Evolutionary conservation across 352 stramenopile species (phyloP).

Genomic region (Globisporangium abappressorium): DNA sequence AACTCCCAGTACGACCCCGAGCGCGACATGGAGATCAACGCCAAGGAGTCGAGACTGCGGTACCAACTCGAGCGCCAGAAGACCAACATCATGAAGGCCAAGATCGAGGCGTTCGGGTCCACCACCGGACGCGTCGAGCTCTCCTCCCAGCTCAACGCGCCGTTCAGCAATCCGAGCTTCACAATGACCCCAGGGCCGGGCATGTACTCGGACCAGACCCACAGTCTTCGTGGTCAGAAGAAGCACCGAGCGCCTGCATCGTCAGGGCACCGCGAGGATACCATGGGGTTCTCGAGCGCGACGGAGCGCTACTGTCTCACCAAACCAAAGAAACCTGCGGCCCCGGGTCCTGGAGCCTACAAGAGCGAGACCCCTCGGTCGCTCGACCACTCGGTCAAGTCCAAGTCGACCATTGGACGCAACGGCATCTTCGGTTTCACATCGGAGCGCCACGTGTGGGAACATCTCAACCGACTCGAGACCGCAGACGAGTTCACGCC

Average conservation of each 20-base stretch:
- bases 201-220: slow-evolving; percentile 34
- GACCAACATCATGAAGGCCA: slow-evolving; percentile 21
- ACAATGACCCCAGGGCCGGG: slow-evolving; percentile 56
- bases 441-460: slow-evolving; percentile 71
- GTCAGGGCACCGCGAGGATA: slow-evolving; percentile 30
- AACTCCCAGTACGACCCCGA: slow-evolving; percentile 49
- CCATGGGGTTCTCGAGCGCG: slow-evolving; percentile 64
- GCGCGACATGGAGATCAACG: slow-evolving; percentile 55
- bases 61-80: slow-evolving; percentile 29
- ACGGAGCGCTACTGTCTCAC: slow-evolving; percentile 61
- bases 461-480: slow-evolving; percentile 46
- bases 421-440: slow-evolving; percentile 76
- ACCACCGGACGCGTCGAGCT: slow-evolving; percentile 54
- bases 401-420: slow-evolving; percentile 50
- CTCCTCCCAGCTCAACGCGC: slow-evolving; percentile 49
- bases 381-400: slow-evolving; percentile 43
- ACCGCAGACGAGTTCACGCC: slow-evolving; percentile 40
- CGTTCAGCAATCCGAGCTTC: slow-evolving; percentile 58
- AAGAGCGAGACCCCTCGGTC: slow-evolving; percentile 62
- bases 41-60: slow-evolving; percentile 46
- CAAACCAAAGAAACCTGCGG: slow-evolving; percentile 30
- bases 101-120: slow-evolving; percentile 70
- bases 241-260: slow-evolving; percentile 8
- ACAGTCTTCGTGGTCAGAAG: slow-evolving; percentile 13
- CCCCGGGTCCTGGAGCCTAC: slow-evolving; percentile 54